Conservation (phyloP, 2,329 filamentous ascomycete species). For the Fusarium xylarioides region DNA sequence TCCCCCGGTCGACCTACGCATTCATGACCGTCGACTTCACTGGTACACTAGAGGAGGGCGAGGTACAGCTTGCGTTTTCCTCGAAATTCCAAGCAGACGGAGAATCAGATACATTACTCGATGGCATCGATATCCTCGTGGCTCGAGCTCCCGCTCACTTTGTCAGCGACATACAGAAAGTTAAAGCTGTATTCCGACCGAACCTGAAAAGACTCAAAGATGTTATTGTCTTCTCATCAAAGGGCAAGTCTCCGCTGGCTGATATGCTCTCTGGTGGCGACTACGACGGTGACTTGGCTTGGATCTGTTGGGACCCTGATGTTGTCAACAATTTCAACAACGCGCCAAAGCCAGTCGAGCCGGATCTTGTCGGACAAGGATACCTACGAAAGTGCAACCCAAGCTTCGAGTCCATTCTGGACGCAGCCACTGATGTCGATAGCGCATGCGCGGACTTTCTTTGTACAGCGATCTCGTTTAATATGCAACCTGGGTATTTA, state of each 20-base stretch:
- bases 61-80: constrained; percentile 76
- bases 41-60: constrained; percentile 66
- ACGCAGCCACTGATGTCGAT: constrained; percentile 42
- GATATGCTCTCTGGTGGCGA: constrained; percentile 80
- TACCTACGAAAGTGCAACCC: constrained; percentile 60
- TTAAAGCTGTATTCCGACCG: constrained; percentile 65
- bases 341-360: constrained; percentile 48
- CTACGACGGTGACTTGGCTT: constrained; percentile 82
- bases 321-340: constrained; percentile 75
- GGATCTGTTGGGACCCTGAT: constrained; percentile 76
- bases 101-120: constrained; percentile 62
- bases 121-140: constrained; percentile 70
- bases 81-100: constrained; percentile 66
- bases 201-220: constrained; percentile 76
- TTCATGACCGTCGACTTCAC: constrained; percentile 76
- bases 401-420: constrained; percentile 57
- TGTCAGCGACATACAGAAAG: constrained; percentile 76
- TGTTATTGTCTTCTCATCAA: constrained; percentile 78
- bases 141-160: constrained; percentile 75
- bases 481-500: constrained; percentile 64
- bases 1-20: constrained; percentile 68
- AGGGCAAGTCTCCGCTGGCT: constrained; percentile 70
- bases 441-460: constrained; percentile 57
- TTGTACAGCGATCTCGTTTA: constrained; percentile 64
- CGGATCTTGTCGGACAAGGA: constrained; percentile 55